A percentile compares a stretch with the other conserved stretches of the same genome.
phyloP scores from a whole-genome alignment of 495 filamentous ascomycete genomes.

The Hypoxylon trugodes region DNA sequence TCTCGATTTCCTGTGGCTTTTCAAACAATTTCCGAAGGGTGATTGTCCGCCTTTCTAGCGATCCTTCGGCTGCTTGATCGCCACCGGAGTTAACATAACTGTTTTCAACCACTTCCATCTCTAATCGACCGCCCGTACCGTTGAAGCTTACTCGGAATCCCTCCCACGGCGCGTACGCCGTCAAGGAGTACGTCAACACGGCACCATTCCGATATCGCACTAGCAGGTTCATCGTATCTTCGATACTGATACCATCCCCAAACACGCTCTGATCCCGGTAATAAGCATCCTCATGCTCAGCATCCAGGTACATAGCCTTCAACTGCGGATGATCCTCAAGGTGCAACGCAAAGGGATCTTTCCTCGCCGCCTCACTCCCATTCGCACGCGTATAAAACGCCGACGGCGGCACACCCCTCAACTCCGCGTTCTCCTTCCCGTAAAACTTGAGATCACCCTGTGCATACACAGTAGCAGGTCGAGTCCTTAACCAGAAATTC shows the following conservation, averaged over 20 bases:
- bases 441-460: conserved; percentile 59
- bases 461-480: conserved; percentile 55
- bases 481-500: conserved; percentile 59
- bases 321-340: conserved; percentile 58
- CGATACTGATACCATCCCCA: conserved; percentile 66
- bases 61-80: conserved; percentile 54
- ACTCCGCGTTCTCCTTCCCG: conserved; percentile 56
- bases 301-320: conserved; percentile 64
- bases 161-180: conserved; percentile 60
- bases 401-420: conserved; percentile 43
- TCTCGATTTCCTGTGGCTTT: conserved; percentile 54
- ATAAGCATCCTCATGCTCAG: conserved; percentile 67
- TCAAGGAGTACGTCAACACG: conserved; percentile 58
- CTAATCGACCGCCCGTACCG: conserved; percentile 54
- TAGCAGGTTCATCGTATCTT: conserved; percentile 67
- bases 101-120: conserved; percentile 60
- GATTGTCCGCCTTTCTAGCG: conserved; percentile 49
- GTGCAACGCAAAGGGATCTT: conserved; percentile 61
- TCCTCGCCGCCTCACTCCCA: conserved; percentile 46
- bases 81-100: conserved; percentile 59
- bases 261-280: conserved; percentile 67
- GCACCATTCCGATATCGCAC: conserved; percentile 63
- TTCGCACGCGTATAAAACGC: conserved; percentile 51
- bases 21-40: conserved; percentile 53
- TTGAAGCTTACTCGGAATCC: conserved; percentile 58